A percentile compares a stretch with the other conserved stretches of the same genome.
phyloP scores from a whole-genome alignment of 208 protist genomes.

The Acanthamoeba lenticulata region DNA sequence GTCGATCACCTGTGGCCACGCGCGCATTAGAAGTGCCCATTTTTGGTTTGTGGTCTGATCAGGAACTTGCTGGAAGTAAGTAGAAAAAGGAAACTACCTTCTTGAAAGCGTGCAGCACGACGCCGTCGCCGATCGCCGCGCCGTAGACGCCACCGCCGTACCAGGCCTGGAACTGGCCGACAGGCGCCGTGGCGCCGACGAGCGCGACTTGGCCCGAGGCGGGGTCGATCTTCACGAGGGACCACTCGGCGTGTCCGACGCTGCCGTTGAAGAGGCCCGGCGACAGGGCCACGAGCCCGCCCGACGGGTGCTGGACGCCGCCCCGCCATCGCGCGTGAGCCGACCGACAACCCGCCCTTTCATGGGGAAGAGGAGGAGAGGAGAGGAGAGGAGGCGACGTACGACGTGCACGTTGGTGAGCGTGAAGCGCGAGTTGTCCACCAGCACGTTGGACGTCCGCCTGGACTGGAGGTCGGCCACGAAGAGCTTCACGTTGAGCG shows the following conservation, averaged over 20 bases:
- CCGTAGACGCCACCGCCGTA: slow-evolving; percentile 45
- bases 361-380: too few species aligned
- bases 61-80: too few species aligned
- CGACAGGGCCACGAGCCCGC: neutral
- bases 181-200: neutral
- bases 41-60: too few species aligned
- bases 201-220: neutral
- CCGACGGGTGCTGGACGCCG: neutral
- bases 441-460: neutral
- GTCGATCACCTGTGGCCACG: neutral
- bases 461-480: neutral
- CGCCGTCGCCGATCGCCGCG: neutral
- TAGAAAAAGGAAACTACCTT: too few species aligned
- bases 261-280: slow-evolving; percentile 40
- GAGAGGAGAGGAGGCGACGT: too few species aligned
- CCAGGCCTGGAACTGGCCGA: neutral
- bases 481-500: neutral
- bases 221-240: slow-evolving; percentile 13
- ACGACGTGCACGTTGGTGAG: slow-evolving; percentile 14
- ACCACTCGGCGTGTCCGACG: neutral
- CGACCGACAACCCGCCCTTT: too few species aligned
- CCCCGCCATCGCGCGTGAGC: too few species aligned
- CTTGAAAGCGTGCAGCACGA: neutral
- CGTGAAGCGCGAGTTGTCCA: slow-evolving; percentile 33
- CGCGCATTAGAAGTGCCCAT: too few species aligned